Percentiles rank a stretch among this genome's conserved stretches.
Conservation (phyloP, 805 yeast genomes). For the Teunomyces panamensis region DNA sequence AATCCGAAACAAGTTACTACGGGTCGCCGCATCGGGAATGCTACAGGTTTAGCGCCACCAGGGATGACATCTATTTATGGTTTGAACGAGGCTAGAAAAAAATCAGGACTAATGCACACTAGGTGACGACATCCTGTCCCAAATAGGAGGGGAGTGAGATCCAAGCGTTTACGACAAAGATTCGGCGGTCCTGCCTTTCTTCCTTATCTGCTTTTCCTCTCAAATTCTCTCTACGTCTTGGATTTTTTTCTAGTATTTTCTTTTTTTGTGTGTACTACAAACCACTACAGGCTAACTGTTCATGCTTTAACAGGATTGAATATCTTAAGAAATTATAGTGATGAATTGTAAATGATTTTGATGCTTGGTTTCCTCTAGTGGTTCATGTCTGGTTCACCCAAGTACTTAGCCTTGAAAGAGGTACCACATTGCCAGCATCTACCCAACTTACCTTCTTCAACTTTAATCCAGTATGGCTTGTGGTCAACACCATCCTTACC, state of each 20-base stretch:
- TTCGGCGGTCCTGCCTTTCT: not conserved
- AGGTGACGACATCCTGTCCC: too few relatives aligned
- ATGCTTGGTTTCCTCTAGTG: constrained; percentile 35
- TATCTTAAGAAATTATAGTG: constrained; percentile 2
- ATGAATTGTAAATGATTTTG: constrained; percentile 3
- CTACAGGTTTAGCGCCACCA: not conserved
- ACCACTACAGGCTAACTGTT: not conserved
- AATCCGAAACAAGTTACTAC: not conserved
- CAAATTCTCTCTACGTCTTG: not conserved
- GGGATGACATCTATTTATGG: too few relatives aligned
- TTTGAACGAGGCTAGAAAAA: too few relatives aligned
- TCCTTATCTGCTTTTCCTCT: too few relatives aligned
- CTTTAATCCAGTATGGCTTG: constrained; percentile 87
- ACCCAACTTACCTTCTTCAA: constrained; percentile 74
- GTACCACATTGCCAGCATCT: constrained; percentile 99
- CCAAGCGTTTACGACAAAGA: too few relatives aligned
- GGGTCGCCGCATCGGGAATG: not conserved
- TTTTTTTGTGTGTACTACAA: not conserved
- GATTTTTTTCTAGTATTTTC: not conserved
- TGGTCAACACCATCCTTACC: constrained; percentile 89
- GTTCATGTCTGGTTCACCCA: constrained; percentile 74
- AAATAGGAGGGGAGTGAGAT: too few relatives aligned
- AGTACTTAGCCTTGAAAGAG: constrained; percentile 82
- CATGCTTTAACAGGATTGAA: constrained; percentile 1
- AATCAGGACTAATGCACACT: not conserved